Base-by-base conservation (phyloP, 306 rosid species). In the Mimosa bimucronata region DNA sequence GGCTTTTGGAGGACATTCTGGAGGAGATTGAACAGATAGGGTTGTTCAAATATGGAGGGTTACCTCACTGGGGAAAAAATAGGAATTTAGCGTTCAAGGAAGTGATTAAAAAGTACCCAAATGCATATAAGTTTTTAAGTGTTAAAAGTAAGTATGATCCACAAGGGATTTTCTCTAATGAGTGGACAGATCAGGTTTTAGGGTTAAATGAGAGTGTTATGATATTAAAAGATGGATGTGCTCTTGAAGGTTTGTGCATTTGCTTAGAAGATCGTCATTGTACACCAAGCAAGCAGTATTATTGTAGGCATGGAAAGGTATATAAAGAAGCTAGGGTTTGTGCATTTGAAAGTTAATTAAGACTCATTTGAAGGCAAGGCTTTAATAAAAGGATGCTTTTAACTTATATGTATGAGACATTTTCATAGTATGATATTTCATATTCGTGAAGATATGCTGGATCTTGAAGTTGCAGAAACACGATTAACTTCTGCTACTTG, bases 1-100 rank as follows among this genome's bases (percentile, higher is more conserved):
- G 94, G 85, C 93, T 94, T 60, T 71, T 85, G 26, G 91, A 90
- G 69, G 96, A 85, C 40, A 71, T 90, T 16, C n/a, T 88, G 45
- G 98, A 94, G 86, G 98, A 94, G 82, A 40, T 92, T 7, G 97
- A n/a, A n/a, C n/a, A n/a, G n/a, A n/a, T n/a, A n/a, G n/a, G n/a
- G n/a, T n/a, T n/a, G n/a, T n/a, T n/a, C 80, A 92, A 89, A 76
- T 94, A 94, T 55, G 91, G 90, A 42, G 96, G 91, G 13, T 4
- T 88, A 21, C 98, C 98, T 0, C 98, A 94, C 7, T 90, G 97
- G 94, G 93, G 98, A 26, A 91, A 93, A 83, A 93, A 91, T 38
- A 69, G 94, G 64, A 87, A 91, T 83, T 19, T 86, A 37, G 98
- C 92, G 0, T 93, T 93, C 84, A 71, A 79, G 25, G 87, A 91